Evolutionary conservation across 805 yeast species (phyloP).

Genomic region (Komagataella mondaviorum): DNA sequence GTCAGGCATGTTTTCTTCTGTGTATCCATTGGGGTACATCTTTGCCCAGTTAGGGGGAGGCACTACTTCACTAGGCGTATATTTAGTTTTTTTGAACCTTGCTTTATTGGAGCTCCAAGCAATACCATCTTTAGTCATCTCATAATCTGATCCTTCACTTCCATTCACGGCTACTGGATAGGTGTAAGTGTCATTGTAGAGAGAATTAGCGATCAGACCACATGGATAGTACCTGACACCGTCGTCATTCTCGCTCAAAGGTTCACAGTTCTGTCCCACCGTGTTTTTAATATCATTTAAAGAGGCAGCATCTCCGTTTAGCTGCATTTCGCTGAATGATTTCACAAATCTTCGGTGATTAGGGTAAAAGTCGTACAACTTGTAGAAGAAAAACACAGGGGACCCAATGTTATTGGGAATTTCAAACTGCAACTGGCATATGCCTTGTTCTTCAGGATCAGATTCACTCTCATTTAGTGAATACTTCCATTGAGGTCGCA

Average conservation of each 20-base stretch:
- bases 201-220: constrained; percentile 70
- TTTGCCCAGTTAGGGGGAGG: constrained; percentile 82
- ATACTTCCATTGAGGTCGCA: constrained; percentile 57
- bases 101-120: constrained; percentile 62
- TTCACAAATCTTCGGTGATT: constrained; percentile 92
- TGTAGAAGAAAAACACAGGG: constrained; percentile 70
- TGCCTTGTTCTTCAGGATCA: constrained; percentile 29
- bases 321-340: constrained; percentile 68
- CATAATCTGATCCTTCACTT: constrained; percentile 26
- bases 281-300: constrained; percentile 37
- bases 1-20: constrained; percentile 56
- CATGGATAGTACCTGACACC: constrained; percentile 63
- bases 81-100: constrained; percentile 50
- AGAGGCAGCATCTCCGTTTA: constrained; percentile 60
- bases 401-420: constrained; percentile 61
- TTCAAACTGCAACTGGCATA: constrained; percentile 63
- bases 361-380: constrained; percentile 77
- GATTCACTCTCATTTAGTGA: constrained; percentile 23
- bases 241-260: constrained; percentile 33
- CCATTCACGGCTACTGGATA: constrained; percentile 30
- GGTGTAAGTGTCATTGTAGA: constrained; percentile 66
- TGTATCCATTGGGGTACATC: constrained; percentile 62
- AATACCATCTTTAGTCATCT: constrained; percentile 38
- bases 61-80: constrained; percentile 44
- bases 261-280: constrained; percentile 46